Evolutionary conservation across 2,329 filamentous ascomycete species (phyloP), one percentile per base, ranked within the genome.

Genomic region (Leptodontidium sp.): DNA sequence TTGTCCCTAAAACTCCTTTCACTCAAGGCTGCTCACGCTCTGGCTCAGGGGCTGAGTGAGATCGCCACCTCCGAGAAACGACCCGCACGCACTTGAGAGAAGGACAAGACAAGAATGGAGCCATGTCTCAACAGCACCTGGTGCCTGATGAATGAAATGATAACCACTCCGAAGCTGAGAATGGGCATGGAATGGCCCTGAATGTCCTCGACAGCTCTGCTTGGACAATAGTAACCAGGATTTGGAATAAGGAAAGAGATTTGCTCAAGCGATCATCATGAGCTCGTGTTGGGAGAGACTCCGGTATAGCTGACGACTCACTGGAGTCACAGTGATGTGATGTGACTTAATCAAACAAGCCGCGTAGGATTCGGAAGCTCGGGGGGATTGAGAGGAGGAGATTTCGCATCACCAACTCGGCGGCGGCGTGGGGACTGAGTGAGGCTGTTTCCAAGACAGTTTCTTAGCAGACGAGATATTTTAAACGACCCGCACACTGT

Each of bases 401-500:
- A 59, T 59, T 26, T 26, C 15, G 12, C 35, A 59, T 29, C 55
- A 59, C 55, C 35, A 59, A 59, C 17, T 43, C 21, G 12, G 15
- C 55, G 55, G 21, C 29, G 29, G 29, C 29, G 29, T 32, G 29
- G 29, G 29, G 29, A 32, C 29, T 32, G 53, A 58, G 12, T 40
- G 53, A 58, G 50, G 50, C 50, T 53, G 50, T 53, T 53, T 53
- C 26, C 50, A 53, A 53, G 35, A 58, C 21, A 59, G 35, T 43
- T 43, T 40, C 38, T 26, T 40, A 40, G 26, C 53, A 40, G 21
- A 45, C 38, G 55, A 24, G 55, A 59, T 40, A 59, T 40, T 15
- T 26, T 6, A 26, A 45, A 29, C 38, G 55, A 45, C 38, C 50
- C 35, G n/a, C n/a, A 40, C 55, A 45, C n/a, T 12, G 38, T 45